Conservation (phyloP, 2,329 filamentous ascomycete species). For the Boeremia lycopersici region DNA sequence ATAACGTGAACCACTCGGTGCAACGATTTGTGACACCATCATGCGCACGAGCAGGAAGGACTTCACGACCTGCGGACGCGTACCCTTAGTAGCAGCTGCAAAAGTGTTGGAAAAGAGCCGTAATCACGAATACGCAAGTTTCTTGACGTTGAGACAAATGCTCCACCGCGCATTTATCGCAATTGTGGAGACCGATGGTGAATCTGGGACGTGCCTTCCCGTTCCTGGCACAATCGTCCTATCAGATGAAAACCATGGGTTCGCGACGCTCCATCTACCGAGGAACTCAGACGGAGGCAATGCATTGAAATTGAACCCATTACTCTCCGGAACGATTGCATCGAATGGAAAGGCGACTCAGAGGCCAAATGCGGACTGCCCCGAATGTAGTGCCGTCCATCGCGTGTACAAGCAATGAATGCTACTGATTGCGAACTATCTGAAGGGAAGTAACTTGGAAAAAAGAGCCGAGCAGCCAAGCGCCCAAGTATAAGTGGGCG, state of each 20-base stretch:
- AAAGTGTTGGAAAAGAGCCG: not conserved
- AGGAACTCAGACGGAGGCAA: not conserved
- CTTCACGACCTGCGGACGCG: too few relatives aligned
- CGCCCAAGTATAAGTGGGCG: constrained; percentile 6
- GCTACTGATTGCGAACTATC: constrained; percentile 6
- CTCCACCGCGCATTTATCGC: constrained; percentile 7
- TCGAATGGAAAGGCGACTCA: not conserved
- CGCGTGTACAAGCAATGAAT: not conserved
- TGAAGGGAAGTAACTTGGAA: too few relatives aligned
- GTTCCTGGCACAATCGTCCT: not conserved
- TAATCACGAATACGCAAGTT: constrained; percentile 1
- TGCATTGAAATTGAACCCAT: not conserved
- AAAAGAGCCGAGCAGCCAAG: constrained; percentile 5
- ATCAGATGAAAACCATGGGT: constrained; percentile 2
- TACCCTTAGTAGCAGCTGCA: not conserved
- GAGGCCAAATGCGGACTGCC: not conserved
- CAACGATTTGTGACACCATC: not conserved
- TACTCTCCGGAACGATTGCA: not conserved
- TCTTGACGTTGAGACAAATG: constrained; percentile 3
- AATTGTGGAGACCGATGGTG: constrained; percentile 16
- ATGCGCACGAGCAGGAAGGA: not conserved
- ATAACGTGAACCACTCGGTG: not conserved
- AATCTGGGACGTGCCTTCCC: constrained; percentile 9
- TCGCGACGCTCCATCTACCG: not conserved
- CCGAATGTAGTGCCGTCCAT: constrained; percentile 6